Evolutionary conservation across 208 protist species (phyloP).

Genomic region (Leishmania gerbilli): DNA sequence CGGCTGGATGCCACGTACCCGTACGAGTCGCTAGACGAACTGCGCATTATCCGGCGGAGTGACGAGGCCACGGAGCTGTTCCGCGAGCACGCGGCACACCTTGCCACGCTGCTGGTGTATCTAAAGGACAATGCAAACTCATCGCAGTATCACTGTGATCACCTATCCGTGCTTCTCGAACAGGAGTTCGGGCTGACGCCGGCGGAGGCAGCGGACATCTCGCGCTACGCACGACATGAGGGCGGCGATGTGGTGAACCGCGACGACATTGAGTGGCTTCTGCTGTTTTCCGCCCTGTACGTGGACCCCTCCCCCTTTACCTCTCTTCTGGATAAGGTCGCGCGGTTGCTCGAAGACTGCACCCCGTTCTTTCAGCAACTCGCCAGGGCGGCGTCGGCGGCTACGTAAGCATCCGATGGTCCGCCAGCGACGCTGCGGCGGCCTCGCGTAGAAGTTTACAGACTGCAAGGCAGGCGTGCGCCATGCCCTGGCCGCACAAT

Average conservation of each 20-base stretch:
- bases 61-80: constrained; percentile 52
- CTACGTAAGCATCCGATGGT: background rate
- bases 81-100: constrained; percentile 25
- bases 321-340: constrained; percentile 54
- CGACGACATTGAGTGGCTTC: constrained; percentile 62
- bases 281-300: constrained; percentile 48
- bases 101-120: constrained; percentile 42
- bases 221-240: constrained; percentile 23
- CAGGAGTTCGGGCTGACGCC: constrained; percentile 38
- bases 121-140: constrained; percentile 49
- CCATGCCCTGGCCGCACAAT: background rate
- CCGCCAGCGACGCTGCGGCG: background rate
- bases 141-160: constrained; percentile 38
- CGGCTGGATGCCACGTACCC: constrained; percentile 68
- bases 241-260: constrained; percentile 35
- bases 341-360: constrained; percentile 39
- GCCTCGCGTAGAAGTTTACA: background rate
- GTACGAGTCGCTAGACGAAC: constrained; percentile 56
- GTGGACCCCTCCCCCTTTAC: constrained; percentile 78
- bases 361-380: constrained; percentile 31
- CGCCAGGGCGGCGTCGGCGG: background rate
- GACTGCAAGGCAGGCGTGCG: too few species aligned
- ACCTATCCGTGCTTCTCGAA: constrained; percentile 45
- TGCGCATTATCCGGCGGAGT: constrained; percentile 35
- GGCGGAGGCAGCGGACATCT: constrained; percentile 55